Conservation (phyloP, 148 eudicot genomes). For the Rhododendron ovatum region DNA sequence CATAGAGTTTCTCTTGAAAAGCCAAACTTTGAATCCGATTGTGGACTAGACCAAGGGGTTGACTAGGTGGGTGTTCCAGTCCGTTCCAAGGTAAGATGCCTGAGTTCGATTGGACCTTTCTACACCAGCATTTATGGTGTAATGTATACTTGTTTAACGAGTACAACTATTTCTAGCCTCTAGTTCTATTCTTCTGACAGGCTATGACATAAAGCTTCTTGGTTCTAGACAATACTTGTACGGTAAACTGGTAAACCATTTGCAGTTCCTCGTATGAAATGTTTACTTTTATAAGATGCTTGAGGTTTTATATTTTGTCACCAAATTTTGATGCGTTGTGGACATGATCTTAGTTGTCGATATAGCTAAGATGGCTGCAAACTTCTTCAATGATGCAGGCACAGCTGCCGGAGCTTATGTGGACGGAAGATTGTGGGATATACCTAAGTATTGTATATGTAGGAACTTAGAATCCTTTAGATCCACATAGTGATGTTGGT, state of each 20-base stretch:
- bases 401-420: background rate
- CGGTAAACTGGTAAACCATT: no score
- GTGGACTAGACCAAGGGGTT: background rate
- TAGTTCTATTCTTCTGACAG: background rate
- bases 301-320: background rate
- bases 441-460: background rate
- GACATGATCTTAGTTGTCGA: background rate
- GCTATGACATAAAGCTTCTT: background rate
- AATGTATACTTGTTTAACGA: background rate
- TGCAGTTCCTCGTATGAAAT: background rate
- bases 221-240: background rate
- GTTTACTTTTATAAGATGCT: background rate
- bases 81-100: background rate
- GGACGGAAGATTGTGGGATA: background rate
- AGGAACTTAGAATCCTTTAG: constrained; percentile 23
- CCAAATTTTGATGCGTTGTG: background rate
- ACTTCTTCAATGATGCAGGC: constrained; percentile 13
- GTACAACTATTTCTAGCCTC: background rate
- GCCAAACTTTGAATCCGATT: background rate
- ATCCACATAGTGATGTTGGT: constrained; percentile 12
- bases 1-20: background rate
- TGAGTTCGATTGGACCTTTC: background rate
- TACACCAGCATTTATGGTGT: background rate
- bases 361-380: background rate
- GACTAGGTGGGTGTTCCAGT: background rate